Evolutionary conservation across 345 rosid genomes (phyloP).

Genomic region (Linum usitatissimum): DNA sequence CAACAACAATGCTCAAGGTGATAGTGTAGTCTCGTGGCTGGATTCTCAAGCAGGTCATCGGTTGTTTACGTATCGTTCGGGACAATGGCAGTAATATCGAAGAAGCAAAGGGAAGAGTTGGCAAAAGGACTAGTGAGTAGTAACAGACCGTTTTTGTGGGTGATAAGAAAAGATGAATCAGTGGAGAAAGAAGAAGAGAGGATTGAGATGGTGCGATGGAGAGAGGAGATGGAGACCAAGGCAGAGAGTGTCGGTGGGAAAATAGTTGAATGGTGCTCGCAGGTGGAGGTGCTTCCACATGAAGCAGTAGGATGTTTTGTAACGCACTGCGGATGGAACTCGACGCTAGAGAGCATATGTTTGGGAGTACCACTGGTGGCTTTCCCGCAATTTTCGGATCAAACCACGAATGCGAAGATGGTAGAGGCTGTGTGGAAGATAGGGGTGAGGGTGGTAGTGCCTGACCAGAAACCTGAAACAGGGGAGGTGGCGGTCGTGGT

Average conservation of each 20-base stretch:
- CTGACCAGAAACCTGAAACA: conserved; percentile 25
- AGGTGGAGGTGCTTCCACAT: conserved; percentile 10
- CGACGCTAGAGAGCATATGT: conserved; percentile 8
- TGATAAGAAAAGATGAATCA: conserved; percentile 6
- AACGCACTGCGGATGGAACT: conserved; percentile 14
- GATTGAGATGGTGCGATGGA: not conserved
- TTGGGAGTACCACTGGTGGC: conserved; percentile 13
- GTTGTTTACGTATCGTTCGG: conserved; percentile 42
- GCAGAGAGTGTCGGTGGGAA: conserved; percentile 2
- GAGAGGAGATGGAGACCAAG: conserved; percentile 8
- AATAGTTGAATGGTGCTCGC: conserved; percentile 16
- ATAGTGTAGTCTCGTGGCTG: conserved; percentile 18
- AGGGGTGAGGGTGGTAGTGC: conserved; percentile 10
- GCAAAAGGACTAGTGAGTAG: conserved; percentile 13
- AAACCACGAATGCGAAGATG: conserved; percentile 11
- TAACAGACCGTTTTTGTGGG: conserved; percentile 28
- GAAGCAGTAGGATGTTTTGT: conserved; percentile 7
- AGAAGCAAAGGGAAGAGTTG: conserved; percentile 28
- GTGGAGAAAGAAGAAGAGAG: not conserved
- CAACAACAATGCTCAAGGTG: not conserved
- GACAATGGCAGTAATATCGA: conserved; percentile 15
- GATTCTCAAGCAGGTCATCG: conserved; percentile 14
- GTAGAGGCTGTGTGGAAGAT: conserved; percentile 8
- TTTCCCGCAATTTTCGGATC: conserved; percentile 10
- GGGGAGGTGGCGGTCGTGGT: conserved; percentile 28